Evolutionary conservation across 2,329 filamentous ascomycete species (phyloP).

Genomic region (Fusarium chuoi): DNA sequence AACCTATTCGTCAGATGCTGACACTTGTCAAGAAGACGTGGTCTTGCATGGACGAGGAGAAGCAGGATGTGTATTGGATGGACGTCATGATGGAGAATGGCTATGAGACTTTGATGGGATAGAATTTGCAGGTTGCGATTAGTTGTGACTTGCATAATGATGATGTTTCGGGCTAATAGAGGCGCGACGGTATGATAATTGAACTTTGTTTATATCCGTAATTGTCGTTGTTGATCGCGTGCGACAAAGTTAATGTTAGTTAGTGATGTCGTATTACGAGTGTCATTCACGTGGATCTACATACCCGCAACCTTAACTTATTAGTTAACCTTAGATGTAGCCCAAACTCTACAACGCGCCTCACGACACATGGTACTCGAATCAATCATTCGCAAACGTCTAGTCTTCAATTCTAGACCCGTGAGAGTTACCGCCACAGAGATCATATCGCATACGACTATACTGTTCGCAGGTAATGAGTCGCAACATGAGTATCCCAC

Average conservation of each 20-base stretch:
- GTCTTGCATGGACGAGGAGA: slow-evolving; percentile 48
- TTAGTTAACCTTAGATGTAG: background rate
- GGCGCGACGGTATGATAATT: background rate
- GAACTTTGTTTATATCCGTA: background rate
- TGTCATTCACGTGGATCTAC: background rate
- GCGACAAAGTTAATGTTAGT: background rate
- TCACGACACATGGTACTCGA: background rate
- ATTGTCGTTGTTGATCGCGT: background rate
- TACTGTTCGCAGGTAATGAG: background rate
- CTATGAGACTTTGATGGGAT: slow-evolving; percentile 48
- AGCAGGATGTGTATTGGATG: slow-evolving; percentile 56
- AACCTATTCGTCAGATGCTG: slow-evolving; percentile 36
- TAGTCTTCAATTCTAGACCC: background rate
- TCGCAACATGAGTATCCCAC: background rate
- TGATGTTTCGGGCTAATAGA: background rate
- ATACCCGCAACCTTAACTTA: background rate
- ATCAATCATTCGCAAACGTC: background rate
- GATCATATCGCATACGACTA: background rate
- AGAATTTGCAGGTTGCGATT: background rate
- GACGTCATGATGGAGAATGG: slow-evolving; percentile 50
- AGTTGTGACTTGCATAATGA: background rate
- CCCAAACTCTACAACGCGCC: background rate
- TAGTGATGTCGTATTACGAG: background rate
- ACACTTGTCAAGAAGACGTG: slow-evolving; percentile 35
- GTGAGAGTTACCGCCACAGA: background rate